phyloP scores from a whole-genome alignment of 2,329 filamentous ascomycete genomes.

The Epichloe festucae region DNA sequence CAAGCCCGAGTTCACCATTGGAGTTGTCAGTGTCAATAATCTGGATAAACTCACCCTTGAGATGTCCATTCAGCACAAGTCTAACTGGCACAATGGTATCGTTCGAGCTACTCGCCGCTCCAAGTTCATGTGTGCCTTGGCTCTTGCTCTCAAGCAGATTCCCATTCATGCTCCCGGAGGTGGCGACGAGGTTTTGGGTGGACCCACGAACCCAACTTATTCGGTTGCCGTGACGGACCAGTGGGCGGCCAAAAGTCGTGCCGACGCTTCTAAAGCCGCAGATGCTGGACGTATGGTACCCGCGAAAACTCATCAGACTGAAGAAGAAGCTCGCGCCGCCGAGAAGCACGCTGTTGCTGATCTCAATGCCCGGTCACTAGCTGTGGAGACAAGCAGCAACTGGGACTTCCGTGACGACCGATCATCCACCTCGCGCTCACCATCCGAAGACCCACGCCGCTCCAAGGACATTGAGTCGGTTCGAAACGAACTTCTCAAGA shows the following conservation, averaged over 20 bases:
- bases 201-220: slow-evolving; percentile 66
- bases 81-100: slow-evolving; percentile 79
- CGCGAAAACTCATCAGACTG: slow-evolving; percentile 14
- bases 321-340: slow-evolving; percentile 16
- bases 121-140: slow-evolving; percentile 94
- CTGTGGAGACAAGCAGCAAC: slow-evolving; percentile 12
- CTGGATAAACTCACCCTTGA: slow-evolving; percentile 79
- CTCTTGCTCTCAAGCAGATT: slow-evolving; percentile 71
- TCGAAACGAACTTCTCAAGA: slow-evolving; percentile 23
- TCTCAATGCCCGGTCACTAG: slow-evolving; percentile 27
- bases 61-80: slow-evolving; percentile 82
- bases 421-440: slow-evolving; percentile 11
- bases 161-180: slow-evolving; percentile 76
- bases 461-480: slow-evolving; percentile 26
- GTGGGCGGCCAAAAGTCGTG: slow-evolving; percentile 50
- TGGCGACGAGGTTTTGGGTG: slow-evolving; percentile 47
- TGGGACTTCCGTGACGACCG: slow-evolving; percentile 10
- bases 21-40: slow-evolving; percentile 65
- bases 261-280: slow-evolving; percentile 44
- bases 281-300: slow-evolving; percentile 56
- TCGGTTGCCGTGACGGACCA: slow-evolving; percentile 62
- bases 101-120: slow-evolving; percentile 70
- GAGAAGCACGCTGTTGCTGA: slow-evolving; percentile 33
- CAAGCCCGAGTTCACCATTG: slow-evolving; percentile 67
- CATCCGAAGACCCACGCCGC: slow-evolving; percentile 22